Base-by-base conservation (phyloP, 1,139 yeast genomes). In the Kodamaea fungicola region DNA sequence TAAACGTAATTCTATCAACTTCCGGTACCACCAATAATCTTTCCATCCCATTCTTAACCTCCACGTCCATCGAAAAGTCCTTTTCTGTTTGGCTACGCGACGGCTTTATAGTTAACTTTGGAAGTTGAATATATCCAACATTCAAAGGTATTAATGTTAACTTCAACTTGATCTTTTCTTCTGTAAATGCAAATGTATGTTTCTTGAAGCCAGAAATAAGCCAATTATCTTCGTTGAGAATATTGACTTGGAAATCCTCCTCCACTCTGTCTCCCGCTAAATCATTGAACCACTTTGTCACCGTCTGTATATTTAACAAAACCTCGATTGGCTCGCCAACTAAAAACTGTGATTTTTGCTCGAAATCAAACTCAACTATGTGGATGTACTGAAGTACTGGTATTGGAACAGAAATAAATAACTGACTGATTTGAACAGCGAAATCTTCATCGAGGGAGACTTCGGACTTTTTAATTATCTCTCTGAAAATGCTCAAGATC, bases 11-110 rank as follows among this genome's bases (percentile, higher is more conserved):
- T 45, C 76, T 72, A 41, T 80, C 81, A 26, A 77, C 57, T 42
- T 82, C 88, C 0, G 92, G 87, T 2, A 84, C 83, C n/a, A 88
- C 82, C 38, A 84, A 63, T 3, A 86, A 62, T 0, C 83, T 72
- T 46, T 85, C 89, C 32, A 77, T 71, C 8, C 83, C 84, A 55
- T 86, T 87, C 42, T 72, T 71, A 46, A 80, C 73, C 38, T 82
- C 83, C 7, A 80, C 59, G 42, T 86, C 90, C 67, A 78, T 71
- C 8, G 72, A 59, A 16, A 68, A 51, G 23, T 64, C 61, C n/a
- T 67, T 70, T 26, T 31, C 37, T 3, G 23, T 13, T 10, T 22
- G 24, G 6, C 21, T 26, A n/a, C 28, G 29, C 3, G 29, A 24
- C 5, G 38, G 33, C 26, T 16, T 33, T 8, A 40, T 32, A 23